Conservation (phyloP, 164 flowering plant species). For the Nelumbo lutea region DNA sequence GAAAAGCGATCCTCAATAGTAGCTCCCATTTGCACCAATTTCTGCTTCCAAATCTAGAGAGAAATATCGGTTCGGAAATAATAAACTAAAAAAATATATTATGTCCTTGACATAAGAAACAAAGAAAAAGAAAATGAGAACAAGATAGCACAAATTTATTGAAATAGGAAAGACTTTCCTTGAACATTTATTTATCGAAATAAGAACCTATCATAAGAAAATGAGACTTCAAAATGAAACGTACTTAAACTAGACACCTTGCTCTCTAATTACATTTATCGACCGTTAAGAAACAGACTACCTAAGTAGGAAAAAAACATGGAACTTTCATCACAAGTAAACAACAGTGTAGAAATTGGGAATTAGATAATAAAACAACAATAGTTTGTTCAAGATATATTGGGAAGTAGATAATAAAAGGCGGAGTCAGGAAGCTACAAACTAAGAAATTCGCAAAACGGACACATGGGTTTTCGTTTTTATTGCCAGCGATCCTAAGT, state of each 20-base stretch:
- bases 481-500: not conserved
- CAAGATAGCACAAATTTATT: not conserved
- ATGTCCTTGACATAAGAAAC: not conserved
- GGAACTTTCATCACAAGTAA: too few relatives aligned
- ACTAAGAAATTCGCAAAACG: not conserved
- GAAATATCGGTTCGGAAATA: too few relatives aligned
- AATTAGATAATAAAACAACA: not conserved
- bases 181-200: not conserved
- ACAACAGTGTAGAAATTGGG: too few relatives aligned
- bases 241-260: not conserved
- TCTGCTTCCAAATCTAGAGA: constrained; percentile 84
- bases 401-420: too few relatives aligned
- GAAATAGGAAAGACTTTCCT: not conserved
- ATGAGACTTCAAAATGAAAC: not conserved
- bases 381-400: too few relatives aligned
- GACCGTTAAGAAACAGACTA: too few relatives aligned
- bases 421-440: not conserved
- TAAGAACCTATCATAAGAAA: not conserved
- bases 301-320: too few relatives aligned
- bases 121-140: constrained; percentile 1
- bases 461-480: not conserved
- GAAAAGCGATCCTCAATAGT: constrained; percentile 48
- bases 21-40: constrained; percentile 81
- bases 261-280: not conserved
- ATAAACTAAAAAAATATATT: not conserved